Evolutionary conservation across 2,329 filamentous ascomycete genomes (phyloP).

Genomic region (Cylindrodendrum hubeiense): DNA sequence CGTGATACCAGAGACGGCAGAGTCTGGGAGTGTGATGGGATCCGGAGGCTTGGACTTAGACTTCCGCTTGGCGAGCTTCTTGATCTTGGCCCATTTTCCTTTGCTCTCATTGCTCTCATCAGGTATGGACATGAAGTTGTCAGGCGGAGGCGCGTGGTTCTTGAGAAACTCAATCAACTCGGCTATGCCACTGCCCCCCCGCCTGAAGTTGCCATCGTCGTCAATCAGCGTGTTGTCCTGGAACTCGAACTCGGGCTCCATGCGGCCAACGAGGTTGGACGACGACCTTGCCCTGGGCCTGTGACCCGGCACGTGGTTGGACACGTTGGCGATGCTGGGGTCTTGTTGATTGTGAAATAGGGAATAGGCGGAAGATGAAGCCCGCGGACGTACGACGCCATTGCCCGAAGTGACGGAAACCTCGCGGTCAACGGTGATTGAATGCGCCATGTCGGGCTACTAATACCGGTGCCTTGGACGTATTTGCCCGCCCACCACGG

Average conservation of each 20-base stretch:
- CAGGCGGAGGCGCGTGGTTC: constrained; percentile 60
- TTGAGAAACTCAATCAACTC: constrained; percentile 63
- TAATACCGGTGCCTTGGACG: constrained; percentile 23
- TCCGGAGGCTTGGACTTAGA: constrained; percentile 46
- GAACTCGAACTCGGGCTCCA: constrained; percentile 34
- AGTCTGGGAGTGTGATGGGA: constrained; percentile 63
- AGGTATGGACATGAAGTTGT: constrained; percentile 63
- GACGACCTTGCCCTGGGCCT: constrained; percentile 41
- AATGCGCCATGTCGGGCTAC: constrained; percentile 43
- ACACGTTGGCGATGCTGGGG: neutral
- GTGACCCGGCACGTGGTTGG: constrained; percentile 22
- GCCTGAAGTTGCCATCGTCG: constrained; percentile 28
- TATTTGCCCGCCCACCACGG: constrained; percentile 20
- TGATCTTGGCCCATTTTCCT: constrained; percentile 58
- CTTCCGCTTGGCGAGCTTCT: constrained; percentile 54
- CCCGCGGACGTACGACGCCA: constrained; percentile 35
- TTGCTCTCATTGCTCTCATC: constrained; percentile 47
- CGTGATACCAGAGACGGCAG: constrained; percentile 66
- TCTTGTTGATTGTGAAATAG: constrained; percentile 15
- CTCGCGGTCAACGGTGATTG: constrained; percentile 33
- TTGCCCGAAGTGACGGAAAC: constrained; percentile 37
- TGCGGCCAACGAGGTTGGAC: constrained; percentile 34
- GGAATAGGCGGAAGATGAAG: constrained; percentile 24
- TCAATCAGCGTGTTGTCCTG: constrained; percentile 37
- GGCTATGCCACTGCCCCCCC: constrained; percentile 46